phyloP scores from a whole-genome alignment of 495 filamentous ascomycete species.

The Bacidia rubella region DNA sequence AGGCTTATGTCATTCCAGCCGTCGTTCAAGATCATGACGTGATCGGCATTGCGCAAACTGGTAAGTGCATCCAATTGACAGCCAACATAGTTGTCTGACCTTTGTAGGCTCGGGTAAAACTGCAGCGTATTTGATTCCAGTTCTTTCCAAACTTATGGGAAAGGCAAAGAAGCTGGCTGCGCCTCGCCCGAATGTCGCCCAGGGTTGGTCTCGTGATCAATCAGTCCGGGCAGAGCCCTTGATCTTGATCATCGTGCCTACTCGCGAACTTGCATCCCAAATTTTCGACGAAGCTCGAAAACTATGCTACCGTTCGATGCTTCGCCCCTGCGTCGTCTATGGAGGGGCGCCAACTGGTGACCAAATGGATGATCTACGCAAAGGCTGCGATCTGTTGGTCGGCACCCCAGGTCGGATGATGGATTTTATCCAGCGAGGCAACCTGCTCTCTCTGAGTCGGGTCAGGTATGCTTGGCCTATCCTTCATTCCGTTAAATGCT shows the following conservation, averaged over 20 bases:
- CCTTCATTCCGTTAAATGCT: conserved; percentile 8
- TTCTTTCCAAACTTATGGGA: conserved; percentile 82
- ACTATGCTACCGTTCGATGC: conserved; percentile 84
- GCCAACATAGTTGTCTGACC: neutral
- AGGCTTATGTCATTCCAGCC: conserved; percentile 68
- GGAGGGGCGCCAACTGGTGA: conserved; percentile 58
- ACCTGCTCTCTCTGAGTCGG: conserved; percentile 57
- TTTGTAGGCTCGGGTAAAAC: conserved; percentile 84
- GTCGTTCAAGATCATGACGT: conserved; percentile 61
- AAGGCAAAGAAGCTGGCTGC: conserved; percentile 77
- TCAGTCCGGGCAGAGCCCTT: conserved; percentile 65
- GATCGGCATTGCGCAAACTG: conserved; percentile 82
- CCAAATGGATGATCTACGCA: conserved; percentile 57
- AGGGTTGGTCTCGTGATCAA: conserved; percentile 26
- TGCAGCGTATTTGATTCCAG: conserved; percentile 79
- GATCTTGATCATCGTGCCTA: conserved; percentile 73
- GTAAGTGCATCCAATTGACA: conserved; percentile 33
- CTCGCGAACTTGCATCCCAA: conserved; percentile 79
- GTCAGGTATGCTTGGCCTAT: conserved; percentile 43
- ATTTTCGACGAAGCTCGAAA: conserved; percentile 89
- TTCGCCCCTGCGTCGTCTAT: conserved; percentile 84
- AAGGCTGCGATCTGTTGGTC: conserved; percentile 82
- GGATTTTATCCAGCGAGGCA: conserved; percentile 62
- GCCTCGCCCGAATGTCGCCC: conserved; percentile 48
- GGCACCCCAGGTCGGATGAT: conserved; percentile 74